Evolutionary conservation across 2,329 filamentous ascomycete genomes (phyloP).

Genomic region (Lecanosticta acicola): DNA sequence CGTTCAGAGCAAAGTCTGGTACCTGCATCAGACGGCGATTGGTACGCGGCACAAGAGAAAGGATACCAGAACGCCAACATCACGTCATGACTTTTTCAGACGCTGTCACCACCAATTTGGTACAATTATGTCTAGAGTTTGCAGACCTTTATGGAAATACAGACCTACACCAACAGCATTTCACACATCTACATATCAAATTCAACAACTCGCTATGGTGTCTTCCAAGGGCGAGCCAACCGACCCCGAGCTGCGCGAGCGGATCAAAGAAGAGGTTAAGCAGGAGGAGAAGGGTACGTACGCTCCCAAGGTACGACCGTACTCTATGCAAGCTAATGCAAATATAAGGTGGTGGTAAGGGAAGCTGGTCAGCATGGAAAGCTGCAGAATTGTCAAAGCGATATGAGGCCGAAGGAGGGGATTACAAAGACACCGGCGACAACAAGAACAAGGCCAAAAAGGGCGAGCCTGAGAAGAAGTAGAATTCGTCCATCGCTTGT

Average conservation of each 20-base stretch:
- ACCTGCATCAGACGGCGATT: slow-evolving; percentile 1
- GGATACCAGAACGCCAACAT: slow-evolving; percentile 1
- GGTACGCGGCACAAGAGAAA: not conserved
- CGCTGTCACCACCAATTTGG: not conserved
- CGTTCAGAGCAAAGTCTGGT: not conserved
- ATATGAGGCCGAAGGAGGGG: slow-evolving; percentile 30
- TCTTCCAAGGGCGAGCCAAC: slow-evolving; percentile 32
- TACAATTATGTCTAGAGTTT: not conserved
- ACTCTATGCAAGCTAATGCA: not conserved
- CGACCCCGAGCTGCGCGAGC: slow-evolving; percentile 30
- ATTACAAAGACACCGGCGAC: slow-evolving; percentile 26
- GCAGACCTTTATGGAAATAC: not conserved
- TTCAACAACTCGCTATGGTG: slow-evolving; percentile 17
- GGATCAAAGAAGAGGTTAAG: slow-evolving; percentile 33
- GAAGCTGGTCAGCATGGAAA: slow-evolving; percentile 31
- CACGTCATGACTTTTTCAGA: slow-evolving; percentile 4
- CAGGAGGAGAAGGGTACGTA: slow-evolving; percentile 29
- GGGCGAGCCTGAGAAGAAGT: slow-evolving; percentile 32
- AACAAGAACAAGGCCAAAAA: slow-evolving; percentile 27
- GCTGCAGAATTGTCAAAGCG: slow-evolving; percentile 29
- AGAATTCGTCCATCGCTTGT: not conserved
- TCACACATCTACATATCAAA: not conserved
- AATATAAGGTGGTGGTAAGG: slow-evolving; percentile 25
- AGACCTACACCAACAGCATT: not conserved
- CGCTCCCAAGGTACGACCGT: not conserved